Evolutionary conservation across 805 yeast species (phyloP), one percentile per base, ranked within the genome.

Genomic region (Candida stauntonica): DNA sequence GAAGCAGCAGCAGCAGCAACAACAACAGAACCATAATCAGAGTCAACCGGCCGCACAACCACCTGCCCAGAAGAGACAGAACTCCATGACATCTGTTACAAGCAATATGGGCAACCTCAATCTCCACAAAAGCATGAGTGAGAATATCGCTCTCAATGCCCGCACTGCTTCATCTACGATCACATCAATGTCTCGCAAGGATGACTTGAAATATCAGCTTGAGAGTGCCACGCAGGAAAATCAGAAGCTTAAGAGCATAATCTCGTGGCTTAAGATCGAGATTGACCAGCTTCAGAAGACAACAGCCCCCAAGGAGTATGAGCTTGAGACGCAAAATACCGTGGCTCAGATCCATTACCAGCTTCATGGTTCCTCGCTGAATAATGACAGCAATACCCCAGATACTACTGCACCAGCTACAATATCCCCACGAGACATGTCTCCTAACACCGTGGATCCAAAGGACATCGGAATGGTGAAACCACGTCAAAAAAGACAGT

Each of bases 211-310:
- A 19, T 11, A 24, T 0, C 72, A 69, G 47, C 44, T 69, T n/a
- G 68, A 66, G 35, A 56, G 54, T 30, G 71, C 69, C 6, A 59
- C 68, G 3, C 62, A 63, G 37, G 74, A 69, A 50, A 69, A 69
- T 46, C 66, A 62, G 36, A 68, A 67, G 42, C 52, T 69, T 41
- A 66, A 67, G 44, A 66, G 62, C 33, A 65, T 69, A 4, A 54
- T 69, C 7, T 55, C 54, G 3, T 66, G 68, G 42, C 46, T 69
- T 19, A 66, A 66, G 42, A 50, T 53, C 35, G 75, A 69, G 46
- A 67, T 69, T 28, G 62, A 54, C 4, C 44, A 52, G 8, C 38
- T 55, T 9, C 52, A 55, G 28, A 35, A 23, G 29, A 11, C 46
- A 4, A 16, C 38, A 28, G 28, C 17, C 30, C 3, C 30, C 19